phyloP scores from a whole-genome alignment of 169 alveolate species.

The Cyclospora cayetanensis region DNA sequence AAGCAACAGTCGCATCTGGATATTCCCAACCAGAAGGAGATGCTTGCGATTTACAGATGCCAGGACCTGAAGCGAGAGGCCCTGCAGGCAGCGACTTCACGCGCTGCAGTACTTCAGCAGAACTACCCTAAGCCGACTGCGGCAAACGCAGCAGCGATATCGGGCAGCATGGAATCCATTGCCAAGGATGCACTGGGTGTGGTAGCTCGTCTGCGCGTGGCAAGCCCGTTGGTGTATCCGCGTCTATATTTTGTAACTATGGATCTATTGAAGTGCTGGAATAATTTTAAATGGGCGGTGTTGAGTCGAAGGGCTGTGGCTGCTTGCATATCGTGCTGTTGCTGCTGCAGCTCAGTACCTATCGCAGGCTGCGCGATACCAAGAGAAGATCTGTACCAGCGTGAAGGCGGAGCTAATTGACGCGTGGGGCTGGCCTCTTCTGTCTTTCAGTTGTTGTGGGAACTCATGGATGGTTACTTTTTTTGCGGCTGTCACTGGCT shows the following conservation, averaged over 20 bases:
- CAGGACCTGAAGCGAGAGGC: slow-evolving; percentile 84
- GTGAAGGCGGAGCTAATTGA: slow-evolving; percentile 49
- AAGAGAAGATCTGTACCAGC: slow-evolving; percentile 21
- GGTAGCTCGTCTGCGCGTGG: not conserved
- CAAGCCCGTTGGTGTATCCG: not conserved
- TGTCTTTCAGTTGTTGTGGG: not conserved
- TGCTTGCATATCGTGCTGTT: not conserved
- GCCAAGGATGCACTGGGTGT: not conserved
- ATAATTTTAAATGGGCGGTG: not conserved
- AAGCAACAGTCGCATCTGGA: slow-evolving; percentile 87
- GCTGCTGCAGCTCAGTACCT: slow-evolving; percentile 52
- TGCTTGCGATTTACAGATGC: slow-evolving; percentile 87
- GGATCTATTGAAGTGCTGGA: too few species aligned
- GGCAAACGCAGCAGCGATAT: slow-evolving; percentile 8
- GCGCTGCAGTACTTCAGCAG: slow-evolving; percentile 28
- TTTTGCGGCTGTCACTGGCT: not conserved
- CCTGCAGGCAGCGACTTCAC: slow-evolving; percentile 64
- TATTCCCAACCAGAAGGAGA: slow-evolving; percentile 88
- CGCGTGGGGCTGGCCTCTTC: slow-evolving; percentile 42
- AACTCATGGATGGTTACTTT: too few species aligned
- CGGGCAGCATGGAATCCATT: not conserved
- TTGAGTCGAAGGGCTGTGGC: not conserved
- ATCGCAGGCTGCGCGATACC: slow-evolving; percentile 64
- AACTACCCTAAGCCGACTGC: not conserved
- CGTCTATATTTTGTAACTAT: not conserved